Evolutionary conservation across 352 stramenopile species (phyloP), one percentile per base, ranked within the genome.

Genomic region (Thraustochytrium sp.): DNA sequence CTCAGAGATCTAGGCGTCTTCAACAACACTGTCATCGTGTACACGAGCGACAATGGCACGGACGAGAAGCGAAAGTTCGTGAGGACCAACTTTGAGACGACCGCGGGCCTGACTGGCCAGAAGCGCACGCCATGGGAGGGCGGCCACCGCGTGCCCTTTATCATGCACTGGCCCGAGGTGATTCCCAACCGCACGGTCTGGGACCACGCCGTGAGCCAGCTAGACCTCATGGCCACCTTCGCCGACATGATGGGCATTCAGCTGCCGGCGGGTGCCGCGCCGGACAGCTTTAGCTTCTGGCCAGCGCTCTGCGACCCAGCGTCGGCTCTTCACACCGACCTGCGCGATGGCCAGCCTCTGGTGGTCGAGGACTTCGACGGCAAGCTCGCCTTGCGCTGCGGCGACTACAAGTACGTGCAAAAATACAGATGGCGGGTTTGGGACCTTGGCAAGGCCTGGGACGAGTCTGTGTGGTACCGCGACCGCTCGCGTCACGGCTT

Each of bases 121-220:
- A 87, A 87, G 59, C 40, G 84, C 23, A 51, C 31, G 9, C 54
- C 87, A 29, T 86, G 74, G 38, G 84, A 87, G 31, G 84, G 84
- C 38, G 84, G 84, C 29, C 21, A 86, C 18, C 82, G 84, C 29
- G 36, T 51, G 3, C 84, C 84, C 5, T 63, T 55, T 36, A 53
- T 86, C 9, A 44, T 73, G 36, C 48, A 56, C 18, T 87, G 84
- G 84, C 82, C 84, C 21, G 62, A 77, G 40, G 36, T 44, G 5
- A 72, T 72, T 16, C 59, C 59, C 8, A 29, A 4, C 13, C 26
- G 13, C 5, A 46, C 34, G 11, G 8, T 49, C 13, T 34, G 26
- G 2, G 2, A 42, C 18, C 59, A 72, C 40, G 8, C 34, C 8
- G 59, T 72, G 26, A 72, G 36, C 40, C 59, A 72, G n/a, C 8